Conservation (phyloP, 148 eudicot species). For the Polygonum maritimum region DNA sequence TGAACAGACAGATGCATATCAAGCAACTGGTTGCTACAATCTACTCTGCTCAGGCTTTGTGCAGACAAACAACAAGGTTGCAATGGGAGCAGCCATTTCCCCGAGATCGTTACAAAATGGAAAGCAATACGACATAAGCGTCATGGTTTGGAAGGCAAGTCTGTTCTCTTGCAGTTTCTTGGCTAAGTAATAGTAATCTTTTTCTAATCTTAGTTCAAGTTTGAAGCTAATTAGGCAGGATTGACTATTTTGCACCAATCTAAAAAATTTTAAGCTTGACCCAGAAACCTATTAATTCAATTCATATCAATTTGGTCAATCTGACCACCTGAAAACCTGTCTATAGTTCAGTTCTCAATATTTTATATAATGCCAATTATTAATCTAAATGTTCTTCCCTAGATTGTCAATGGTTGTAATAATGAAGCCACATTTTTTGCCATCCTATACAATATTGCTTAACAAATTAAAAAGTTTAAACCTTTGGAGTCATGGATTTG, state of each 20-base stretch:
- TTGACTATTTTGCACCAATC: background rate
- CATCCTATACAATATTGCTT: too few relatives aligned
- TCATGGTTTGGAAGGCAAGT: slow-evolving; percentile 91
- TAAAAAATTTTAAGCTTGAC: background rate
- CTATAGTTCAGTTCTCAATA: background rate
- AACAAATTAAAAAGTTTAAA: too few relatives aligned
- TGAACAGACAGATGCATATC: slow-evolving; percentile 88
- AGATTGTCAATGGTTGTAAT: background rate
- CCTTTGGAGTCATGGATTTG: too few relatives aligned
- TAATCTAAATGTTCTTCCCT: background rate
- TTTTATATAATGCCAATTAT: background rate
- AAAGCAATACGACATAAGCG: slow-evolving; percentile 78
- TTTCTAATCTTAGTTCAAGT: background rate
- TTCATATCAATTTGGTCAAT: background rate
- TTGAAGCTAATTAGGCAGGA: background rate
- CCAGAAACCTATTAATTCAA: background rate
- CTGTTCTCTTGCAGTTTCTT: background rate
- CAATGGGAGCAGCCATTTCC: slow-evolving; percentile 95
- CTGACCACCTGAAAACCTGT: background rate
- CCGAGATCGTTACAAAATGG: slow-evolving; percentile 58
- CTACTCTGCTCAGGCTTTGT: slow-evolving; percentile 91
- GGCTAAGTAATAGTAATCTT: background rate
- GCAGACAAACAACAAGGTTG: slow-evolving; percentile 78
- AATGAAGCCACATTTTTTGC: background rate
- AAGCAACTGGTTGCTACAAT: slow-evolving; percentile 98